These are phyloP conservation scores for Arctium minus DNA, from an alignment of 129 eudicot genomes.

Conservation along the genomic window DNA sequence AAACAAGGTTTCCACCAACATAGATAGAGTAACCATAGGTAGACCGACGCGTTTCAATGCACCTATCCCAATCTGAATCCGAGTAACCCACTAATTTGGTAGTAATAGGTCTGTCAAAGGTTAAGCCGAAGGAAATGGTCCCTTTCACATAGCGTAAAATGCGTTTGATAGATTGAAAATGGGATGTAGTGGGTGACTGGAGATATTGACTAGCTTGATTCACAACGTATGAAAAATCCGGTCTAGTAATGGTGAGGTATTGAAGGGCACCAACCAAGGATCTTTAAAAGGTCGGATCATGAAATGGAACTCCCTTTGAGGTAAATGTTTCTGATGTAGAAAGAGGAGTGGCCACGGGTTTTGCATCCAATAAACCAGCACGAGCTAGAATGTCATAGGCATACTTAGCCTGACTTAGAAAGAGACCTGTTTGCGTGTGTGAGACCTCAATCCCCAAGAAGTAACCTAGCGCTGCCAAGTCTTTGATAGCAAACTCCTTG, in stretches of 20 bases:
- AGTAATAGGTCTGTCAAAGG: background rate
- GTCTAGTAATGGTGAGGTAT: no score
- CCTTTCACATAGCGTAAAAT: background rate
- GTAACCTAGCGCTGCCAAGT: no score
- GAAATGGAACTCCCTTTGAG: background rate
- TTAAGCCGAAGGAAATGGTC: background rate
- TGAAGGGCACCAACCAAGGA: background rate
- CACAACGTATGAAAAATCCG: background rate
- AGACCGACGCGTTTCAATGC: no score
- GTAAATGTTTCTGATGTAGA: background rate
- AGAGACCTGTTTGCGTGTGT: no score
- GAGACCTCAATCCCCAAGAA: no score
- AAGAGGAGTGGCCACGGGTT: background rate
- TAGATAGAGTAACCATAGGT: no score
- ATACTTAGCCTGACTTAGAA: background rate
- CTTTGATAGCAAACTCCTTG: background rate
- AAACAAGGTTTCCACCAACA: background rate
- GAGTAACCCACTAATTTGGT: background rate
- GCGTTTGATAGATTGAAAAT: background rate
- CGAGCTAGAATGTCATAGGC: background rate
- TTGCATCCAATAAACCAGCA: background rate
- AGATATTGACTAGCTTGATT: background rate
- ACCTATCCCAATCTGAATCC: no score
- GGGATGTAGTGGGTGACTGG: background rate
- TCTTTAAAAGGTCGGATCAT: background rate